Evolutionary conservation across 2,329 filamentous ascomycete species (phyloP), one percentile per base, ranked within the genome.

Genomic region (Aureobasidium sp.): DNA sequence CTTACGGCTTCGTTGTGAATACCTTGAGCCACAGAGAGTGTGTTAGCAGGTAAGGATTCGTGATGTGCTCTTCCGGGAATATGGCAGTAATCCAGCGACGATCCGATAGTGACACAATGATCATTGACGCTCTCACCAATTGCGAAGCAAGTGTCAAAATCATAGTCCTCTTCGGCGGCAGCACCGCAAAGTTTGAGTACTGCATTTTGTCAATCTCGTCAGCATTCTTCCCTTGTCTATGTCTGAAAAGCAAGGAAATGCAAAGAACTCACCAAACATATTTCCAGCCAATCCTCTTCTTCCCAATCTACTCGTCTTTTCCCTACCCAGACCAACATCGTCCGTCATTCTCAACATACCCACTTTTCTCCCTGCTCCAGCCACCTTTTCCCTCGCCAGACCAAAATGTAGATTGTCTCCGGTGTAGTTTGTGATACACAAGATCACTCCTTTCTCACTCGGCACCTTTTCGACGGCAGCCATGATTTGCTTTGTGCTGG

Each of bases 51-150:
- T n/a, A 74, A 68, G 12, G 68, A 66, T 65, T 82, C 77, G 62
- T 83, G 80, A 7, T 79, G 78, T 37, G 78, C 75, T 63, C 79
- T 67, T 12, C 79, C 80, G 3, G 79, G 80, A 2, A 82, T 79
- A 65, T 82, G 79, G 66, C 80, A 82, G 67, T 81, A 79, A 66
- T 82, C 79, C 17, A 82, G 66, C 55, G 76, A 78, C 13, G 79
- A 77, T 1, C 79, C 80, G 59, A 82, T 80, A 3, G 79, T 81
- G 5, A 80, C 79, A 26, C 81, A 69, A 46, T 79, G 74, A 20
- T 68, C 72, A 65, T 78, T 78, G 5, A 76, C 76, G 12, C 76
- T 66, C 39, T 76, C 71, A 13, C 78, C 78, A 62, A 80, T 76
- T 64, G 75, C 72, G 63, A 77, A 69, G 63, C 75, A 77, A 63